Percentiles rank a stretch among this genome's conserved stretches.
Evolutionary conservation across 139 green algal genomes (phyloP).

Genomic region (Chlamydomonas incerta): DNA sequence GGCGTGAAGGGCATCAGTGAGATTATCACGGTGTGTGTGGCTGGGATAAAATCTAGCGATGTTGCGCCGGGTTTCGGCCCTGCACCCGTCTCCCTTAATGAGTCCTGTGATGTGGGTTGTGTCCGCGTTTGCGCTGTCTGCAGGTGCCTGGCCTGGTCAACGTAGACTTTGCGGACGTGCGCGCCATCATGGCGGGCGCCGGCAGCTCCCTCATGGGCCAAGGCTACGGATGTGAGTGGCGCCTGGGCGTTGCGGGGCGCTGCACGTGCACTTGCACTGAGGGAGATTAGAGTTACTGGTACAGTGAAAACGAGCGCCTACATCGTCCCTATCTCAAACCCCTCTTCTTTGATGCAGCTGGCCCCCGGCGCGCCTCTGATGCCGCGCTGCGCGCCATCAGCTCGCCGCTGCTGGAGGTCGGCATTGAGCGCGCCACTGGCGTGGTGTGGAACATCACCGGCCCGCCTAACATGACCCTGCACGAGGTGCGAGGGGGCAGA

Average conservation of each 20-base stretch:
- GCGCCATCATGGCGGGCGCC: constrained; percentile 89
- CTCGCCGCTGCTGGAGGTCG: constrained; percentile 90
- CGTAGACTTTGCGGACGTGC: constrained; percentile 98
- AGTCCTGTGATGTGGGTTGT: too few species aligned
- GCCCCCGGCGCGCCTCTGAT: constrained; percentile 70
- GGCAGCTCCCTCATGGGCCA: constrained; percentile 92
- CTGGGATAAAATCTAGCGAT: too few species aligned
- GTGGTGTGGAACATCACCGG: constrained; percentile 99
- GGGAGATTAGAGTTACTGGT: too few species aligned
- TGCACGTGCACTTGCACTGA: too few species aligned
- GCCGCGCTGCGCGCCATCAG: constrained; percentile 84
- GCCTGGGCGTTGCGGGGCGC: too few species aligned
- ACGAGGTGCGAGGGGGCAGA: constrained; percentile 76
- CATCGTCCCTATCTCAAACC: too few species aligned
- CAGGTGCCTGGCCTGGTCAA: constrained; percentile 94
- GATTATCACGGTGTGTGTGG: constrained; percentile 89
- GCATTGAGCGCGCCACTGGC: constrained; percentile 94
- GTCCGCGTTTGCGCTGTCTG: background rate
- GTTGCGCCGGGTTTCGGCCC: too few species aligned
- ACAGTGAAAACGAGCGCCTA: too few species aligned
- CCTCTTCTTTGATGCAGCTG: too few species aligned
- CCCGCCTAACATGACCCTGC: constrained; percentile 86
- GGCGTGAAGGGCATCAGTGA: constrained; percentile 95
- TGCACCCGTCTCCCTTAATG: too few species aligned
- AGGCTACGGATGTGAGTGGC: constrained; percentile 62